phyloP scores from a whole-genome alignment of 805 yeast species.

The Kodamaea fukazawae region DNA sequence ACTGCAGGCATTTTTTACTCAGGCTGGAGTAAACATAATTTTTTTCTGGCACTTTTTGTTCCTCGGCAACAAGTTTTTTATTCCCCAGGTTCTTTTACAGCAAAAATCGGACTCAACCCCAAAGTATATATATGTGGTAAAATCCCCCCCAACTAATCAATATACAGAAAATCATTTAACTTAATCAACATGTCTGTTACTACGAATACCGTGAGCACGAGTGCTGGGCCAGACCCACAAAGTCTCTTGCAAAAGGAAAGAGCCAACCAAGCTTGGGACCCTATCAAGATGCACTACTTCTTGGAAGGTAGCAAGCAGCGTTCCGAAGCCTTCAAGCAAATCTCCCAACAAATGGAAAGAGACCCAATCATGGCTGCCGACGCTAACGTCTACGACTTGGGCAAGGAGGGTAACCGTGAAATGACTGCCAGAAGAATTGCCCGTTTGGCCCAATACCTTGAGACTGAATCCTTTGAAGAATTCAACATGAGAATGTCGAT shows the following conservation, averaged over 20 bases:
- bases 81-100: too few species aligned
- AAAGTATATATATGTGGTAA: too few species aligned
- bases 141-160: too few species aligned
- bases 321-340: slow-evolving; percentile 44
- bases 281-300: slow-evolving; percentile 46
- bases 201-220: slow-evolving; percentile 11
- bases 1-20: too few species aligned
- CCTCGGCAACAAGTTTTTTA: too few species aligned
- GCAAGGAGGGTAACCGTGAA: slow-evolving; percentile 57
- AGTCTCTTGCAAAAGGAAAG: slow-evolving; percentile 44
- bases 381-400: slow-evolving; percentile 54
- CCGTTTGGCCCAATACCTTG: slow-evolving; percentile 61
- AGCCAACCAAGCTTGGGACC: slow-evolving; percentile 35
- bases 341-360: slow-evolving; percentile 59
- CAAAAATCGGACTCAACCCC: too few species aligned
- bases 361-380: slow-evolving; percentile 63
- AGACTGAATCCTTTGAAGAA: slow-evolving; percentile 38
- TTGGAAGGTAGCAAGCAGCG: slow-evolving; percentile 52
- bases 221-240: slow-evolving; percentile 30
- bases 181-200: slow-evolving; percentile 9
- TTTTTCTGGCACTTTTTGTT: too few species aligned
- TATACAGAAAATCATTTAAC: too few species aligned
- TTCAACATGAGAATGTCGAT: slow-evolving; percentile 60
- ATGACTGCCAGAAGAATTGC: slow-evolving; percentile 59
- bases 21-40: too few species aligned